phyloP scores from a whole-genome alignment of 179 eudicot species.

The Silene coronaria region DNA sequence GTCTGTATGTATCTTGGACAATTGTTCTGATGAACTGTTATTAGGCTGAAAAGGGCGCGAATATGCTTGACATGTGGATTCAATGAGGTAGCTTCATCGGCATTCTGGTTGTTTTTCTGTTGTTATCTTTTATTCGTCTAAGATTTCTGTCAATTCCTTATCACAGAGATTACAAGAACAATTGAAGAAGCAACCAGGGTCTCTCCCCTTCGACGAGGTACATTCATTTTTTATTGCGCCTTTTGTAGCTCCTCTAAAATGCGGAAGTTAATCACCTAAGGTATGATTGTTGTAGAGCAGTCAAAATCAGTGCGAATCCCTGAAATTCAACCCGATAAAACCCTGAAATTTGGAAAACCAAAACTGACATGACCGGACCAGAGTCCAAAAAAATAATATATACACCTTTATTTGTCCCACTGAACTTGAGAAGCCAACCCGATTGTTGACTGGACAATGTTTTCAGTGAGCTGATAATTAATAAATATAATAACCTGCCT shows the following conservation, averaged over 20 bases:
- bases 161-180: conserved; percentile 59
- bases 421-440: not conserved
- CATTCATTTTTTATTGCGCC: not conserved
- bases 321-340: not conserved
- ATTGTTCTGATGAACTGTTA: not conserved
- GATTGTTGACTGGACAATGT: too few species aligned
- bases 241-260: not conserved
- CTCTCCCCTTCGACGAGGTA: conserved; percentile 95
- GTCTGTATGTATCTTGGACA: not conserved
- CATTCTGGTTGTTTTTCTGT: not conserved
- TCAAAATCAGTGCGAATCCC: not conserved
- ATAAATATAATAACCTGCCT: too few species aligned
- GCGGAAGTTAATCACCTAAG: not conserved
- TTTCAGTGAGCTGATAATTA: too few species aligned
- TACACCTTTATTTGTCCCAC: too few species aligned
- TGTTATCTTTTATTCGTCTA: conserved; percentile 3
- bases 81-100: not conserved
- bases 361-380: not conserved
- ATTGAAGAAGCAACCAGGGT: conserved; percentile 47
- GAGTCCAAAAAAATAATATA: too few species aligned
- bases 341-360: not conserved
- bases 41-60: not conserved
- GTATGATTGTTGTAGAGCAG: not conserved
- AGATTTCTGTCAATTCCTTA: conserved; percentile 7
- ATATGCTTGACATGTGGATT: not conserved